Evolutionary conservation across 179 eudicot species (phyloP).

Genomic region (Silene vulgaris): DNA sequence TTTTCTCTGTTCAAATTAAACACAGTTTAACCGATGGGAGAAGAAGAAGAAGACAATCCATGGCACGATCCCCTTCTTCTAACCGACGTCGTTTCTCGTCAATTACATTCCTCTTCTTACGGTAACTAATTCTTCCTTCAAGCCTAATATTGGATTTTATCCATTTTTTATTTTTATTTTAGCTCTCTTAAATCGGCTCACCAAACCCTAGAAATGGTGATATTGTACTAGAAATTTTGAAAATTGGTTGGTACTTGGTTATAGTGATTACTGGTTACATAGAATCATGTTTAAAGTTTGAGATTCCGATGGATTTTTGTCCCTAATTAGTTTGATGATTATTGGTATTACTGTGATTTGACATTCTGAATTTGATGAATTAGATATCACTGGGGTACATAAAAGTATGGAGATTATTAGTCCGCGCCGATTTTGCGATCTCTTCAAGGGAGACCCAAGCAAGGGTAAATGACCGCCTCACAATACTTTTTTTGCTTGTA

Average conservation of each 20-base stretch:
- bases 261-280: not conserved
- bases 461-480: constrained; percentile 11
- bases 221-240: not conserved
- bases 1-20: too few species aligned
- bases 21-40: constrained; percentile 34
- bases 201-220: constrained; percentile 1
- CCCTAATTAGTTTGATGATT: not conserved
- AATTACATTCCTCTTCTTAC: constrained; percentile 29
- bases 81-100: constrained; percentile 64
- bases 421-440: constrained; percentile 24
- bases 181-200: not conserved
- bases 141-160: not conserved
- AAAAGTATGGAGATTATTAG: constrained; percentile 31
- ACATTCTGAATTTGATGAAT: not conserved
- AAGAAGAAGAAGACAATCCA: constrained; percentile 31
- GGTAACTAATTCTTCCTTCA: constrained; percentile 19
- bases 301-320: not conserved
- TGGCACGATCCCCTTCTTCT: constrained; percentile 85
- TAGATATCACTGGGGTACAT: constrained; percentile 19
- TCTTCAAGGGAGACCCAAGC: constrained; percentile 21
- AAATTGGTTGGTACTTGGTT: too few species aligned
- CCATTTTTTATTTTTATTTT: not conserved
- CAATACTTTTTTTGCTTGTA: not conserved
- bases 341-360: constrained; percentile 8
- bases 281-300: not conserved